Conservation (phyloP, 148 eudicot genomes). For the Vaccinium myrtillus region DNA sequence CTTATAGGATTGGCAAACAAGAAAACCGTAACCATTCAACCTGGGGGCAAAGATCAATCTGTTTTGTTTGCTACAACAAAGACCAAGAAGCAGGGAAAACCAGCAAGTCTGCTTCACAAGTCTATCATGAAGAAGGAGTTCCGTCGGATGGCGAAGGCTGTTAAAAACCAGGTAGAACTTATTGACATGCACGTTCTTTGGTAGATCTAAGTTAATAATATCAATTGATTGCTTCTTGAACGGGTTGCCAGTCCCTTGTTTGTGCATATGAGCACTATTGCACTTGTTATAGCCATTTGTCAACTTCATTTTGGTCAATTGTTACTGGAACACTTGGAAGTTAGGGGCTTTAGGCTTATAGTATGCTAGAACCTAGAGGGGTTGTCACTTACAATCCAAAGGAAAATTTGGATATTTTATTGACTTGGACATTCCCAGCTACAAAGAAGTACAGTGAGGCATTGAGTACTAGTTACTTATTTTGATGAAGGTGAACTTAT, state of each 20-base stretch:
- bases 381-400: not conserved
- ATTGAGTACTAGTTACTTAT: not conserved
- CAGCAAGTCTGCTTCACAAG: constrained; percentile 66
- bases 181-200: not conserved
- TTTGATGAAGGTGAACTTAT: not conserved
- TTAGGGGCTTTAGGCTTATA: not conserved
- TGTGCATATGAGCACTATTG: not conserved
- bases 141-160: constrained; percentile 84
- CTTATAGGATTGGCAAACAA: constrained; percentile 78
- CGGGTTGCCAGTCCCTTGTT: not conserved
- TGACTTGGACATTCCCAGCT: not conserved
- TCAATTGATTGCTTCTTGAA: not conserved
- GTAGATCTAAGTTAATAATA: too few species aligned
- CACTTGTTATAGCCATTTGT: not conserved
- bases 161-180: constrained; percentile 68
- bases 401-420: not conserved
- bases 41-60: constrained; percentile 65
- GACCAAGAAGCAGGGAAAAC: constrained; percentile 87
- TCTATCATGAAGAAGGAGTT: constrained; percentile 88
- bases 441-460: not conserved
- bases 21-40: constrained; percentile 83
- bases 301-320: not conserved
- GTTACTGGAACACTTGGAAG: not conserved
- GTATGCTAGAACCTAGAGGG: not conserved
- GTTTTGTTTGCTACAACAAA: constrained; percentile 77